Conservation (phyloP, 768 basidiomycete genomes). For the Nidularia sp. region DNA sequence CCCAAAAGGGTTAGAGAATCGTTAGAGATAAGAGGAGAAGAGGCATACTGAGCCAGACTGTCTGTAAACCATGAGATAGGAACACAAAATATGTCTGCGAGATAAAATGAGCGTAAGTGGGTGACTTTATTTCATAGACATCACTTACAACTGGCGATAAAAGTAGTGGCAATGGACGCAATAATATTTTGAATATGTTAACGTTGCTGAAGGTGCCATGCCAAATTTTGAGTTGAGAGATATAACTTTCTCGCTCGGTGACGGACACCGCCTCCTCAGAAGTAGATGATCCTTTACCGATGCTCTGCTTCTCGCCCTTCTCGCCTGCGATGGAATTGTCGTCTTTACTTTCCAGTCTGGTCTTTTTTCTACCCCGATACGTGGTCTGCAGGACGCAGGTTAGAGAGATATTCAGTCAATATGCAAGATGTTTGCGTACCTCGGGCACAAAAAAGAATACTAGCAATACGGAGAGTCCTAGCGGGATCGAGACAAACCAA, state of each 20-base stretch:
- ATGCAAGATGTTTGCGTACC: conserved; percentile 12
- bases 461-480: conserved; percentile 28
- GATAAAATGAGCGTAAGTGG: background rate
- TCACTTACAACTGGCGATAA: conserved; percentile 34
- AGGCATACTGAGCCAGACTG: conserved; percentile 36
- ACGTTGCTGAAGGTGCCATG: conserved; percentile 30
- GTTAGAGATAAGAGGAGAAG: background rate
- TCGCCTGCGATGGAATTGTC: background rate
- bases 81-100: conserved; percentile 32
- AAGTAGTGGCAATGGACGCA: conserved; percentile 38
- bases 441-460: conserved; percentile 42
- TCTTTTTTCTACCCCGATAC: conserved; percentile 9
- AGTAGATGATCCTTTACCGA: conserved; percentile 4
- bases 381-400: conserved; percentile 23
- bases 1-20: background rate
- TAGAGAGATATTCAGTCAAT: background rate
- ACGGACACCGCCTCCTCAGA: conserved; percentile 3
- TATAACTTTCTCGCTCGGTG: conserved; percentile 17
- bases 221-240: conserved; percentile 30
- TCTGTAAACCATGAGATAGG: conserved; percentile 34
- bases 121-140: background rate
- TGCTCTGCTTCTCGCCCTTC: conserved; percentile 7
- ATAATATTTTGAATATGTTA: conserved; percentile 28
- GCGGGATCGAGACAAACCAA: conserved; percentile 41
- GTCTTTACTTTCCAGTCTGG: background rate